Conservation (phyloP, 1,284 basidiomycete genomes). For the Puccinia hordei region DNA sequence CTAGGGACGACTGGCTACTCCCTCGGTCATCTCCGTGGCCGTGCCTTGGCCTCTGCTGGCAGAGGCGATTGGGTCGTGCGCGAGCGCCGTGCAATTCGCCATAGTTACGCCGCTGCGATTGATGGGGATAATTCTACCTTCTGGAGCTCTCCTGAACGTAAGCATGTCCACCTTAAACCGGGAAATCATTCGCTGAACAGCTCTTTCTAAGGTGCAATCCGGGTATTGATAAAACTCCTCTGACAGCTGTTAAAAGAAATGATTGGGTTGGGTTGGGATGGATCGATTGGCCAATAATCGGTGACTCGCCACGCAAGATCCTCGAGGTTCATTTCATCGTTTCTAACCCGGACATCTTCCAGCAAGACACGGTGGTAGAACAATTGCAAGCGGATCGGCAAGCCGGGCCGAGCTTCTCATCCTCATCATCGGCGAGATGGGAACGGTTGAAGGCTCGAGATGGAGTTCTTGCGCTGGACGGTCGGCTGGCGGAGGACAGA, state of each 20-base stretch:
- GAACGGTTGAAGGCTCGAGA: not conserved
- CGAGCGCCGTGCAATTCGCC: conserved; percentile 53
- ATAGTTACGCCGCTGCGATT: conserved; percentile 54
- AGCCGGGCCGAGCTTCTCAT: not conserved
- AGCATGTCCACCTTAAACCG: conserved; percentile 3
- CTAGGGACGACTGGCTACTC: conserved; percentile 53
- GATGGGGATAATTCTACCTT: conserved; percentile 54
- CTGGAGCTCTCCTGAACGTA: conserved; percentile 55
- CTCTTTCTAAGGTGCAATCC: too few relatives aligned
- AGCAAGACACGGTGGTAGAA: conserved; percentile 19
- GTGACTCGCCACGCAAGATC: not conserved
- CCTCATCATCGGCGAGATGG: conserved; percentile 1
- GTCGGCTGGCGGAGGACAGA: not conserved
- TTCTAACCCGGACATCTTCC: conserved; percentile 9
- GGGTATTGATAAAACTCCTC: not conserved
- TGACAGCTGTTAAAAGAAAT: conserved; percentile 52
- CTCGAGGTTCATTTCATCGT: conserved; percentile 24
- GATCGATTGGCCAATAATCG: conserved; percentile 47
- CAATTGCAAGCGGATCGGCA: too few relatives aligned
- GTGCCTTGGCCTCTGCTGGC: conserved; percentile 16
- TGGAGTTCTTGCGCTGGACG: not conserved
- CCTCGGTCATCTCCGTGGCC: conserved; percentile 36
- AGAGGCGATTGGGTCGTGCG: conserved; percentile 52
- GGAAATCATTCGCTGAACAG: not conserved
- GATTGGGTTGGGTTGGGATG: conserved; percentile 56